These are phyloP conservation scores for Glonium stellatum DNA, from an alignment of 495 filamentous ascomycete genomes.

Conservation along the genomic window DNA sequence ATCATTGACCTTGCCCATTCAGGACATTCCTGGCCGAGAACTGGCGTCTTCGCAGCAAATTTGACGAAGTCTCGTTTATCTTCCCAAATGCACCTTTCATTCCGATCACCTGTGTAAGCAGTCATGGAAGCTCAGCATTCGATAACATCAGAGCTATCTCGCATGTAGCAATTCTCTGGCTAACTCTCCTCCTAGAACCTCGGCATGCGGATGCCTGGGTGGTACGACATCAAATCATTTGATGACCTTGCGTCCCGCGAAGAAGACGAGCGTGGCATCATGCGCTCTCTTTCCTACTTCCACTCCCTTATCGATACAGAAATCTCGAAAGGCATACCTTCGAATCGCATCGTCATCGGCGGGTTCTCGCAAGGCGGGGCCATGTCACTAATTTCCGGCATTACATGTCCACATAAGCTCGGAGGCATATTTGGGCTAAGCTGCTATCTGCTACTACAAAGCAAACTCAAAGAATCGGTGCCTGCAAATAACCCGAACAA, in stretches of 20 bases:
- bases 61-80: conserved; percentile 85
- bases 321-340: conserved; percentile 73
- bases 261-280: conserved; percentile 74
- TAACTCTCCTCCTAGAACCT: conserved; percentile 49
- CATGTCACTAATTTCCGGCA: conserved; percentile 55
- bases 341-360: conserved; percentile 79
- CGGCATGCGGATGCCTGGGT: conserved; percentile 81
- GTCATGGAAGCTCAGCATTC: conserved; percentile 6
- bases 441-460: conserved; percentile 68
- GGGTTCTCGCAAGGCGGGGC: conserved; percentile 59
- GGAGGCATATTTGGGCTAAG: conserved; percentile 84
- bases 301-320: conserved; percentile 75
- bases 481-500: conserved; percentile 63
- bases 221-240: conserved; percentile 77
- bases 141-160: background rate
- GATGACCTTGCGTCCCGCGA: conserved; percentile 26
- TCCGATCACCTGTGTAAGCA: conserved; percentile 73
- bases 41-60: conserved; percentile 74
- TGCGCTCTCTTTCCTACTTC: conserved; percentile 65
- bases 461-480: conserved; percentile 60
- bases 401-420: conserved; percentile 67
- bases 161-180: background rate
- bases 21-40: conserved; percentile 78
- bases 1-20: background rate
- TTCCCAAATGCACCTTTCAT: conserved; percentile 90